These are phyloP conservation scores for Maudiozyma pseudohumilis DNA, from an alignment of 805 yeast species.

Conservation along the genomic window DNA sequence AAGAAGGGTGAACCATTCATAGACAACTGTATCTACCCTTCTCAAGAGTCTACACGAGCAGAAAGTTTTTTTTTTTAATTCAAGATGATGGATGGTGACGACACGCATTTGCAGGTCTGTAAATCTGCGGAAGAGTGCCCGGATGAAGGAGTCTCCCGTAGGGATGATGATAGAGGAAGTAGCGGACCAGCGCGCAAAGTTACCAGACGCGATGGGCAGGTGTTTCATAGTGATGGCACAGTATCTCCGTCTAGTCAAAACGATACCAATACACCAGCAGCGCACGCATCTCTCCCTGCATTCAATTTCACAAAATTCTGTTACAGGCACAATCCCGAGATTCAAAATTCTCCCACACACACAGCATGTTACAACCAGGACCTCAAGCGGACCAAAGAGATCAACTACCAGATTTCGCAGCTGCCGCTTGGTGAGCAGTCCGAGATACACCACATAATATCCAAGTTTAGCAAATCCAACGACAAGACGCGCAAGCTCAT, in stretches of 20 bases:
- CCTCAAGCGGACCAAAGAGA: constrained; percentile 16
- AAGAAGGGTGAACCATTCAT: too few species aligned
- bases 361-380: constrained; percentile 23
- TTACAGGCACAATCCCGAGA: constrained; percentile 87
- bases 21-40: too few species aligned
- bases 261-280: too few species aligned
- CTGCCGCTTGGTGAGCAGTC: constrained; percentile 60
- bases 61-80: too few species aligned
- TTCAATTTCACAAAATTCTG: constrained; percentile 65
- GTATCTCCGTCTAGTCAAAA: neutral
- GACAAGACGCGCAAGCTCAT: constrained; percentile 67
- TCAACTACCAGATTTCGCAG: constrained; percentile 27
- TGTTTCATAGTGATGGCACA: neutral
- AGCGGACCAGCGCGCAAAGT: too few species aligned
- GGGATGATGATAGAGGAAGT: too few species aligned
- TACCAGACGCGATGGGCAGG: too few species aligned
- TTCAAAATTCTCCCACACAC: constrained; percentile 38
- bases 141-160: too few species aligned
- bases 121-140: too few species aligned
- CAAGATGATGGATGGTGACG: too few species aligned
- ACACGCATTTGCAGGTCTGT: too few species aligned
- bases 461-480: constrained; percentile 61
- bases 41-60: too few species aligned
- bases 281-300: constrained; percentile 17
- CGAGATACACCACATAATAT: constrained; percentile 76